A percentile compares a stretch with the other conserved stretches of the same genome.
phyloP scores from a whole-genome alignment of 1,139 yeast genomes.

The Debaryomyces sp. region DNA sequence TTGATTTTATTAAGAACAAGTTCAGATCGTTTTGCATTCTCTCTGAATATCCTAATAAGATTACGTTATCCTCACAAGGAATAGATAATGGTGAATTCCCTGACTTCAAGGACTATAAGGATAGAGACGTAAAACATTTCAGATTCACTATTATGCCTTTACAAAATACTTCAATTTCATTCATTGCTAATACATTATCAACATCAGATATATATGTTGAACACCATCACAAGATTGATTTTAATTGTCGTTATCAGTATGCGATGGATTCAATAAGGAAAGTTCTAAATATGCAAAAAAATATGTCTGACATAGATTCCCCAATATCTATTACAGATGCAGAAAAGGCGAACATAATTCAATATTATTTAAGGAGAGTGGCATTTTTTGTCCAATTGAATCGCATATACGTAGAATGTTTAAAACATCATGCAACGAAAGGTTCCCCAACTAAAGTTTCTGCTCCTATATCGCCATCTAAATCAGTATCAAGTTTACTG shows the following conservation, averaged over 20 bases:
- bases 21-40: conserved; percentile 62
- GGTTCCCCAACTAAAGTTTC: conserved; percentile 3
- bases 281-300: conserved; percentile 23
- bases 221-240: conserved; percentile 31
- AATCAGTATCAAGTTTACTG: conserved; percentile 5
- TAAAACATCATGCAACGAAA: conserved; percentile 19
- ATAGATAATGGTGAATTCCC: conserved; percentile 25
- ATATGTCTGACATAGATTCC: conserved; percentile 2
- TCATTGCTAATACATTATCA: conserved; percentile 31
- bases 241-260: conserved; percentile 18
- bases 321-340: conserved; percentile 25
- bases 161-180: conserved; percentile 43
- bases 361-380: conserved; percentile 47
- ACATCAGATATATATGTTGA: conserved; percentile 52
- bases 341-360: conserved; percentile 49
- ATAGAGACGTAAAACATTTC: conserved; percentile 28
- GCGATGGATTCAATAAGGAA: conserved; percentile 22
- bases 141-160: conserved; percentile 48
- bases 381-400: conserved; percentile 67
- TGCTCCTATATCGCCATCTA: conserved; percentile 1
- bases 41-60: conserved; percentile 44
- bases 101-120: conserved; percentile 27
- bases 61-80: conserved; percentile 19
- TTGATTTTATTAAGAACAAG: conserved; percentile 66
- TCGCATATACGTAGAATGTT: conserved; percentile 48